Evolutionary conservation across 805 yeast genomes (phyloP), one percentile per base, ranked within the genome.

Genomic region (Peterozyma xylosa): DNA sequence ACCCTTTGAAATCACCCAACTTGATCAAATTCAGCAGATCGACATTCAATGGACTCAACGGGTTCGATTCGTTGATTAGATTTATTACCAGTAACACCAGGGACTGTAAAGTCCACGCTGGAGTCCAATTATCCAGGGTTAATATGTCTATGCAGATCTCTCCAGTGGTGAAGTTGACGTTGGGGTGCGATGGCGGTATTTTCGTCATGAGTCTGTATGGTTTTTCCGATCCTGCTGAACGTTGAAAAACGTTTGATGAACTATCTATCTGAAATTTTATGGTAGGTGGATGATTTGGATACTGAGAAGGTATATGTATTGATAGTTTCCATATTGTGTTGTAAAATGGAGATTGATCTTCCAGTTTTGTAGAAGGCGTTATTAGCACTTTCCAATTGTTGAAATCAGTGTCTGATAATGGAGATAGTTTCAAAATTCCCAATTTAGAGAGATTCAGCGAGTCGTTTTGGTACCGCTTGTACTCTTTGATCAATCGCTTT

Each of bases 141-240:
- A 84, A 60, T 9, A 83, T 77, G 55, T 82, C 86, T 5, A 84
- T 61, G 58, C 91, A 84, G 7, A 84, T 80, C 49, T 80, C 86
- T 1, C 91, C 91, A 1, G 80, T 70, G 37, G 68, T 43, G 48
- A 68, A 70, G 46, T 69, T 65, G 3, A 76, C 67, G 52, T 76
- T 76, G 17, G 76, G 72, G 53, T 76, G 82, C 51, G 74, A 70
- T 53, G 45, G 45, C 16, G 34, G 18, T 9, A 38, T 30, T 16
- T 33, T 11, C 9, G 18, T 14, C 17, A 35, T 10, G 4, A 21
- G 27, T 21, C 27, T 21, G 27, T 21, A 21, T 21, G 27, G 27
- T 21, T 7, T 21, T 4, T 21, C 7, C 27, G 7, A 21, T 4
- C 27, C 7, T 21, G 27, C 4, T 5, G 27, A 21, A 21, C 7